Conservation (phyloP, 306 rosid species). For the Phaseolus lunatus region DNA sequence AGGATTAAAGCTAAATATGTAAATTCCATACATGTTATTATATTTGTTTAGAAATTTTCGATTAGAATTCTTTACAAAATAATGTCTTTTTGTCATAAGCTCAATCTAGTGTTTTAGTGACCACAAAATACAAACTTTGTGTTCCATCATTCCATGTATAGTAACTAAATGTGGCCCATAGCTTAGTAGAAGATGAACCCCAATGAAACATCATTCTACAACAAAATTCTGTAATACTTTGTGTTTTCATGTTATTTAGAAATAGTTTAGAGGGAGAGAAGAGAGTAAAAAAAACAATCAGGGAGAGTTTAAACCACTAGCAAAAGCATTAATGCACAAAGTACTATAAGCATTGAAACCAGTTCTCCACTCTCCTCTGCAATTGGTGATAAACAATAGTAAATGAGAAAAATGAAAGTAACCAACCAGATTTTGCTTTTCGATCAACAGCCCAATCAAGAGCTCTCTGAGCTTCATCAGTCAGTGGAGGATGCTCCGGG, state of each 20-base stretch:
- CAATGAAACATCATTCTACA: background rate
- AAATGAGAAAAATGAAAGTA: constrained; percentile 35
- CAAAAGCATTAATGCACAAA: constrained; percentile 12
- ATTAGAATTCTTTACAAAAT: constrained; percentile 3
- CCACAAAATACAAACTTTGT: background rate
- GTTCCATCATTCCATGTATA: background rate
- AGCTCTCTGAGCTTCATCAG: constrained; percentile 73
- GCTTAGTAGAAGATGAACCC: background rate
- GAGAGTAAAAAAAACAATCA: constrained; percentile 4
- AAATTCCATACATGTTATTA: background rate
- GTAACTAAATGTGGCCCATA: background rate
- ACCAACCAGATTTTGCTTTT: constrained; percentile 66
- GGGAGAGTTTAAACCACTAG: constrained; percentile 11
- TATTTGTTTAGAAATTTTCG: background rate
- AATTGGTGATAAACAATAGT: constrained; percentile 2
- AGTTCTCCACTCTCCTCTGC: constrained; percentile 10
- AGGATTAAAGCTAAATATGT: constrained; percentile 24
- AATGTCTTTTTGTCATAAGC: constrained; percentile 9
- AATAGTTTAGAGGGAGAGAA: background rate
- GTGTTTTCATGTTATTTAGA: background rate
- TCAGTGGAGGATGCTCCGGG: constrained; percentile 72
- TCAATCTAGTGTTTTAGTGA: no score
- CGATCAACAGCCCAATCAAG: constrained; percentile 81
- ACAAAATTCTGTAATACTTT: background rate
- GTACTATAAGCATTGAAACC: constrained; percentile 19